Conservation (phyloP, 2,329 filamentous ascomycete species). For the Verticillium longisporum region DNA sequence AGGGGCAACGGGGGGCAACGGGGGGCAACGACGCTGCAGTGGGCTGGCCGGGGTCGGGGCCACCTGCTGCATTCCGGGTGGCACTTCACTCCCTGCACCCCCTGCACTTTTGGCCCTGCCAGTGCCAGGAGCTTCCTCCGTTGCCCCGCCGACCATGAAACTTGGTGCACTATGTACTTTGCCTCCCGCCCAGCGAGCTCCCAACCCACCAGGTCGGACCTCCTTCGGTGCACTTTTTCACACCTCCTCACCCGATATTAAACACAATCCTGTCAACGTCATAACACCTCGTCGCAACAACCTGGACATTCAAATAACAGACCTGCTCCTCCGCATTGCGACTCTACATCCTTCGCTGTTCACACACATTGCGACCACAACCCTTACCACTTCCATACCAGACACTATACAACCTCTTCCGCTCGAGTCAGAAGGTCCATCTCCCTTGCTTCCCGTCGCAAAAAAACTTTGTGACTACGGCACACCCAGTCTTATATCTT, state of each 20-base stretch:
- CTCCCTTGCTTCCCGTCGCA: not conserved
- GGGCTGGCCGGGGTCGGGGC: not conserved
- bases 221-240: conserved; percentile 11
- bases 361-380: not conserved
- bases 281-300: not conserved
- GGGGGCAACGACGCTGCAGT: not conserved
- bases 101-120: conserved; percentile 4
- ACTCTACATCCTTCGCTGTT: not conserved
- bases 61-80: not conserved
- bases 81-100: conserved; percentile 1
- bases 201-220: not conserved
- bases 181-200: not conserved
- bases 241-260: conserved; percentile 4
- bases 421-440: not conserved
- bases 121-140: conserved; percentile 4
- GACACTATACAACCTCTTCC: conserved; percentile 2
- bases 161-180: conserved; percentile 12
- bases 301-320: conserved; percentile 9
- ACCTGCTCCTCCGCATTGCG: conserved; percentile 5
- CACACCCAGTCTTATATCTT: not conserved
- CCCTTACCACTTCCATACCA: not conserved
- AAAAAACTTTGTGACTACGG: not conserved
- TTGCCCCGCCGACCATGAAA: conserved; percentile 12
- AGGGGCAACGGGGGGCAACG: not conserved
- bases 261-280: conserved; percentile 6